Evolutionary conservation across 2,329 filamentous ascomycete species (phyloP).

Genomic region (Amauroascus niger): DNA sequence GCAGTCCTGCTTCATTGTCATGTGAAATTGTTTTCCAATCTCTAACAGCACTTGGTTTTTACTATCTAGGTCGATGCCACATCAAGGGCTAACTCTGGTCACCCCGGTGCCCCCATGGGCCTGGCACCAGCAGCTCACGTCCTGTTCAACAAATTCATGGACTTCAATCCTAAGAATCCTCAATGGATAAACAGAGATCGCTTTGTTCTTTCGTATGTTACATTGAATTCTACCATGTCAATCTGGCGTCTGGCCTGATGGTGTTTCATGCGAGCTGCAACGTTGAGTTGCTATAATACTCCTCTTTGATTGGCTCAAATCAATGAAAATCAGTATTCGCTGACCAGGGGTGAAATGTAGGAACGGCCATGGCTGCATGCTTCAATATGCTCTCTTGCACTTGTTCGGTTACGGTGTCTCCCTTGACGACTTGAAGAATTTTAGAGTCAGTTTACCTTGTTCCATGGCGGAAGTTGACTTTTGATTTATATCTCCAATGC

Average conservation of each 20-base stretch:
- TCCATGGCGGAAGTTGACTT: background rate
- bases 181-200: constrained; percentile 95
- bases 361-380: constrained; percentile 98
- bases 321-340: background rate
- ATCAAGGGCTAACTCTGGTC: constrained; percentile 88
- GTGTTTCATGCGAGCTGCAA: background rate
- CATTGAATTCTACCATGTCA: background rate
- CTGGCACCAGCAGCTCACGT: constrained; percentile 95
- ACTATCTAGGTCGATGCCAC: constrained; percentile 81
- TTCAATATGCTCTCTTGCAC: constrained; percentile 96
- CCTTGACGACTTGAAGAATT: constrained; percentile 87
- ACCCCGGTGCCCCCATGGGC: constrained; percentile 96
- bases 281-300: background rate
- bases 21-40: background rate
- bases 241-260: background rate
- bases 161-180: constrained; percentile 98
- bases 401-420: constrained; percentile 81
- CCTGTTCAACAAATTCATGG: constrained; percentile 98
- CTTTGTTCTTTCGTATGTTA: constrained; percentile 93
- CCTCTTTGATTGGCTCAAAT: background rate
- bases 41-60: background rate
- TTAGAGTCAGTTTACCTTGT: constrained; percentile 62
- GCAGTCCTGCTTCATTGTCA: background rate
- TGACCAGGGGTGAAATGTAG: constrained; percentile 40
- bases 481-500: background rate